Percentiles rank a stretch among this genome's conserved stretches.
phyloP scores from a whole-genome alignment of 1,284 basidiomycete genomes.

The Austropuccinia psidii region DNA sequence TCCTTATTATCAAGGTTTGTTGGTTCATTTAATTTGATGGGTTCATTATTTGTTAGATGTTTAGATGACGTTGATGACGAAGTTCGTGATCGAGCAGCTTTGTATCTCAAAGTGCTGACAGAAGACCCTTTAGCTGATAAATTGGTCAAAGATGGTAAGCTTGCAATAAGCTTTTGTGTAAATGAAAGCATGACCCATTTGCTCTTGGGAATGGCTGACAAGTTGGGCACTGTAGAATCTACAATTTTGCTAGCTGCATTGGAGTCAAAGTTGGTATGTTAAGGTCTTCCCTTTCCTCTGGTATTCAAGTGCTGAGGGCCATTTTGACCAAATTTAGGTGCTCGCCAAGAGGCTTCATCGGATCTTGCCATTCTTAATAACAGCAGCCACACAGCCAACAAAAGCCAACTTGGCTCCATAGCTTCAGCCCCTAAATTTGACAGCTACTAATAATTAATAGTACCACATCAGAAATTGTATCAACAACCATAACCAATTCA shows the following conservation, averaged over 20 bases:
- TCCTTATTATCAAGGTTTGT: background rate
- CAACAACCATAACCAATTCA: too few species aligned
- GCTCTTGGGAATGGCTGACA: too few species aligned
- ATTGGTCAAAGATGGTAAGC: conserved; percentile 81
- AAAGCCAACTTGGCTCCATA: conserved; percentile 57
- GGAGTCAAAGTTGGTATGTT: conserved; percentile 77
- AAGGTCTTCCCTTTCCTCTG: too few species aligned
- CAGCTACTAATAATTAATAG: too few species aligned
- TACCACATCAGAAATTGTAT: too few species aligned
- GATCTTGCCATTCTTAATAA: conserved; percentile 35
- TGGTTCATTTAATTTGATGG: conserved; percentile 6
- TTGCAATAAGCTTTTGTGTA: too few species aligned
- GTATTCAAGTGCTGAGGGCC: too few species aligned
- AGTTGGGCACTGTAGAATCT: too few species aligned
- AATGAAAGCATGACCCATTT: too few species aligned
- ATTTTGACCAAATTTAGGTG: too few species aligned
- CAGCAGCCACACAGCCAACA: conserved; percentile 50
- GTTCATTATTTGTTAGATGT: conserved; percentile 56
- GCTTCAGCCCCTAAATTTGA: too few species aligned
- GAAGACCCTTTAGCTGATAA: conserved; percentile 70
- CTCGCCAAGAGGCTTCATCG: conserved; percentile 31
- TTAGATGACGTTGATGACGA: conserved; percentile 98
- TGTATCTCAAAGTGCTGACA: conserved; percentile 79
- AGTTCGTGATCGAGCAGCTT: conserved; percentile 91
- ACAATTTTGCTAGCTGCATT: conserved; percentile 79